These are phyloP conservation scores for Tirmania nivea DNA, from an alignment of 495 filamentous ascomycete species.

Conservation along the genomic window DNA sequence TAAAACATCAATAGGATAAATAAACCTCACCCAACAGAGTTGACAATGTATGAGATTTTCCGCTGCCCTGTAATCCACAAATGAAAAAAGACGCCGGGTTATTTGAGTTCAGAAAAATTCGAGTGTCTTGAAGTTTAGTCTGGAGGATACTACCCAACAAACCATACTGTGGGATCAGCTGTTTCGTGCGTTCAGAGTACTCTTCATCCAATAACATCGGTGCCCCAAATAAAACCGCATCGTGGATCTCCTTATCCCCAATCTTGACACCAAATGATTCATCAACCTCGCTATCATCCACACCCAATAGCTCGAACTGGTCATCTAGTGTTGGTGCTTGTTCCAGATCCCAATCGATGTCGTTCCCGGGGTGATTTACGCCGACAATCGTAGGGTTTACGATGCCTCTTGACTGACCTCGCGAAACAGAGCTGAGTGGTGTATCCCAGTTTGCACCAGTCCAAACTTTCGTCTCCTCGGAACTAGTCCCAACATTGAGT, in stretches of 20 bases:
- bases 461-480: too few species aligned
- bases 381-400: too few species aligned
- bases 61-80: conserved; percentile 54
- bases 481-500: too few species aligned
- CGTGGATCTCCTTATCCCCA: background rate
- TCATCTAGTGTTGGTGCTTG: background rate
- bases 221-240: conserved; percentile 6
- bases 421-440: too few species aligned
- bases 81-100: conserved; percentile 30
- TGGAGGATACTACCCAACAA: conserved; percentile 4
- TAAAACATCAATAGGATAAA: background rate
- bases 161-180: conserved; percentile 8
- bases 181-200: background rate
- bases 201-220: background rate
- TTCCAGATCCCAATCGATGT: too few species aligned
- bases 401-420: too few species aligned
- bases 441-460: too few species aligned
- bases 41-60: conserved; percentile 51
- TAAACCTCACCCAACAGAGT: conserved; percentile 24
- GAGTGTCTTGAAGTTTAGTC: background rate
- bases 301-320: background rate
- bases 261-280: background rate
- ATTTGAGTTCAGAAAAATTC: conserved; percentile 10
- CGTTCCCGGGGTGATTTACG: too few species aligned
- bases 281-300: background rate